Evolutionary conservation across 345 rosid genomes (phyloP), one percentile per base, ranked within the genome.

Genomic region (Populus nigra): DNA sequence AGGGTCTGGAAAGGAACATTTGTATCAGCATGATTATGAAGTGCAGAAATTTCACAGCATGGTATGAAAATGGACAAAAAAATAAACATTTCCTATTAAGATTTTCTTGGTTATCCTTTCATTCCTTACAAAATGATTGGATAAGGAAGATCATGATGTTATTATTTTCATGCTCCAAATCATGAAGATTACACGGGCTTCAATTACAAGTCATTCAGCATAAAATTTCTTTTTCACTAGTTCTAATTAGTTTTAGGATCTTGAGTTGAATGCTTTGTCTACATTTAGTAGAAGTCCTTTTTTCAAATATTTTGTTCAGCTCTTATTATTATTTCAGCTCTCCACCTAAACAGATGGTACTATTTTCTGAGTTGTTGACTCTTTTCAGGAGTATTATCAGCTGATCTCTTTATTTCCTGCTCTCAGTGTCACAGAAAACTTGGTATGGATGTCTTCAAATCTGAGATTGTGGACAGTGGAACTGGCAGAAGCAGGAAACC

Each of bases 1-100:
- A 18, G 89, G 80, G 23, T 88, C 99, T 95, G 92, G 69, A 83
- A 72, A 78, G 57, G 75, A 68, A 81, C 68, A 77, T 29, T 39
- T 23, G 45, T 27, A 39, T 74, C 41, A 80, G 33, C 67, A 23
- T 63, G 55, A 68, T 43, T 41, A 16, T 50, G 50, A 35, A 65
- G 35, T 25, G 35, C 23, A 47, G 65, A 49, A 47, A 15, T 13
- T 43, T 62, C 66, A 69, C 8, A 41, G 61, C 45, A 20, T 73
- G 47, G 47, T 39, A 73, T 16, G 43, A 31, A 57, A 29, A 49
- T 35, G 27, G 45, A 50, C 27, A 68, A 16, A 61, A 41, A 50
- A 33, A 50, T 67, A 23, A 39, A n/a, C 69, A 27, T 11, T 39
- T 20, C 38, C 20, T 10, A 16, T 36, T 68, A 38, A 50, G 33